These are phyloP conservation scores for Colletotrichum cereale DNA, from an alignment of 2,329 filamentous ascomycete genomes.

Conservation along the genomic window DNA sequence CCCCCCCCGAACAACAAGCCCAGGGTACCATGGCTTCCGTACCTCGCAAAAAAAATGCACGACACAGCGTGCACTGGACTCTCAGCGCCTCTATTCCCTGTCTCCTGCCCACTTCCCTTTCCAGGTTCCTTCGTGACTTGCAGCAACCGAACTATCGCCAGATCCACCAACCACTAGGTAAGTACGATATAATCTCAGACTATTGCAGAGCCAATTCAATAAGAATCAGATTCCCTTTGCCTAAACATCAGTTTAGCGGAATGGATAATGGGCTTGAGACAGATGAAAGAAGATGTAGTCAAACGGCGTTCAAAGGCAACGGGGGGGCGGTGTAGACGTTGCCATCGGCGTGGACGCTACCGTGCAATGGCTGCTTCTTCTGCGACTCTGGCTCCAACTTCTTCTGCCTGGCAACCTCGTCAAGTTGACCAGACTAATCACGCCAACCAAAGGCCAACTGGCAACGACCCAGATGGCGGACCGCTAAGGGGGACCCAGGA, in stretches of 20 bases:
- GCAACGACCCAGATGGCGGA: constrained; percentile 14
- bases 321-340: constrained; percentile 25
- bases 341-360: constrained; percentile 15
- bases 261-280: constrained; percentile 15
- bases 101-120: constrained; percentile 11
- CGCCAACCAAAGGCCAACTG: constrained; percentile 4
- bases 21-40: constrained; percentile 5
- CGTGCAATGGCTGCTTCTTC: background rate
- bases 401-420: constrained; percentile 20
- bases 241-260: constrained; percentile 7
- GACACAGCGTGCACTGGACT: constrained; percentile 23
- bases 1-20: background rate
- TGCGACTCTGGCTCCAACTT: background rate
- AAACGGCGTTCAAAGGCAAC: constrained; percentile 21
- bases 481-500: constrained; percentile 7
- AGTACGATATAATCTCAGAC: constrained; percentile 23
- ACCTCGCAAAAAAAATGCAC: constrained; percentile 1
- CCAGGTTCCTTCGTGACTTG: constrained; percentile 11
- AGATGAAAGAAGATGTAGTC: constrained; percentile 25
- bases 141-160: constrained; percentile 19
- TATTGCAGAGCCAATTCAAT: constrained; percentile 27
- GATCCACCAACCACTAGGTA: constrained; percentile 17
- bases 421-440: background rate
- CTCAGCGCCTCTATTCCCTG: constrained; percentile 14
- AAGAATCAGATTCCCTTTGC: constrained; percentile 33